A percentile compares a stretch with the other conserved stretches of the same genome.
Evolutionary conservation across 139 green algal genomes (phyloP).

Genomic region (Microglena sp.): DNA sequence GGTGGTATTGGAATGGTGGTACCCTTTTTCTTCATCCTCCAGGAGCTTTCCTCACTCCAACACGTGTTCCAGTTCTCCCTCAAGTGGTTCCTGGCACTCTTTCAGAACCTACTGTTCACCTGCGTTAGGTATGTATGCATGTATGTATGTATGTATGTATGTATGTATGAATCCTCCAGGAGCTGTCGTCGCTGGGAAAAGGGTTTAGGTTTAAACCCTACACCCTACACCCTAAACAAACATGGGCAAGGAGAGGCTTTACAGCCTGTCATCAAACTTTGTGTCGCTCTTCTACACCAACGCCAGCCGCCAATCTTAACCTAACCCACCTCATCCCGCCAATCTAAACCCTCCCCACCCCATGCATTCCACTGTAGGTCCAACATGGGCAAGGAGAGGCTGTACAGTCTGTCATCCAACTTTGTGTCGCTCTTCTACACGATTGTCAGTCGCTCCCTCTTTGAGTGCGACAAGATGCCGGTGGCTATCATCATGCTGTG

Average conservation of each 20-base stretch:
- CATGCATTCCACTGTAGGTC: background rate
- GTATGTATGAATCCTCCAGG: conserved; percentile 16
- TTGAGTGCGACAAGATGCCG: conserved; percentile 66
- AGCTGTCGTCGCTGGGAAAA: conserved; percentile 22
- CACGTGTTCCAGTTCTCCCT: conserved; percentile 34
- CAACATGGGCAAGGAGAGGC: conserved; percentile 16
- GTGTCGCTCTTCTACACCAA: conserved; percentile 30
- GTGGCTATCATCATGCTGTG: conserved; percentile 40
- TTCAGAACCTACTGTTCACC: conserved; percentile 22
- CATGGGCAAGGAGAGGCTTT: conserved; percentile 19
- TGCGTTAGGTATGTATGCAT: conserved; percentile 12
- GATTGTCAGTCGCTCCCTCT: conserved; percentile 38
- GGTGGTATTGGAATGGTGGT: conserved; percentile 13
- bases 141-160: too few species aligned
- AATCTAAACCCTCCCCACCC: background rate
- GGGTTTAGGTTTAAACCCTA: conserved; percentile 22
- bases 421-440: conserved; percentile 34
- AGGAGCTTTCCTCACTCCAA: conserved; percentile 19
- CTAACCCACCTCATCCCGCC: background rate
- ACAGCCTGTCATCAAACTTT: conserved; percentile 29
- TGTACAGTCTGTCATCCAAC: conserved; percentile 24
- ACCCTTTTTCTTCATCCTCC: conserved; percentile 28
- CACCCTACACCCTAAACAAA: too few species aligned
- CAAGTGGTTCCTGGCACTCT: conserved; percentile 29
- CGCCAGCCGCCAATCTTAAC: conserved; percentile 19